Base-by-base conservation (phyloP, 805 yeast genomes). In the Saccharomycopsis olivae region DNA sequence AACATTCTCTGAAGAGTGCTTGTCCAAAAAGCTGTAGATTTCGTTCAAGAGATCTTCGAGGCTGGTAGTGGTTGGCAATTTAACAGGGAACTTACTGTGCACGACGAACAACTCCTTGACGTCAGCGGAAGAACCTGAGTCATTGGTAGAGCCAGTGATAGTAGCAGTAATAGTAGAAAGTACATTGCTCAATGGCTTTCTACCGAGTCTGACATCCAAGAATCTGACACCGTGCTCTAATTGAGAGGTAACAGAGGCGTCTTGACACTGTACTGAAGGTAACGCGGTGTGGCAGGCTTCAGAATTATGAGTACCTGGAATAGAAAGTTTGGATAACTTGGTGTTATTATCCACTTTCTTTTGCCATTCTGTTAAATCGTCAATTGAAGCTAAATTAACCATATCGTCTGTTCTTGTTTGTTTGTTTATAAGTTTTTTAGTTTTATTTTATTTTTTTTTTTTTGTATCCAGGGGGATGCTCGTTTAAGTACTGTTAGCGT, bases 281-380 rank as follows among this genome's bases (percentile, higher is more conserved):
- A 79, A 49, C 5, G 48, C 41, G 2, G 88, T 79, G 54, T 78
- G 77, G 49, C 71, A 74, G 4, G 89, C 89, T 11, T 81, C 85
- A 31, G 84, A 68, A 54, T 82, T 81, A 60, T 82, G 92, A n/a
- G 89, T 81, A n/a, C 92, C 92, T 8, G 89, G 87, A 38, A 82
- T 63, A 0, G 88, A 64, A 38, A 82, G 63, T 41, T 67, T 60
- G 3, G 79, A 64, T 27, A 82, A 46, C 30, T 52, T 52, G 16
- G 68, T 60, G 54, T 73, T 62, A 52, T 78, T 83, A 39, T 61
- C 57, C 43, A 79, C 52, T 9, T 66, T 64, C 25, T 58, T 53
- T 62, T 76, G 57, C 92, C 89, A 81, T 25, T 47, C 40, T 16
- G 34, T 21, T 36, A 45, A 39, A 9, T 41, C 41, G 28, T 41